A percentile compares a stretch with the other conserved stretches of the same genome.
Conservation (phyloP, 495 filamentous ascomycete species). For the Parathielavia appendiculata region DNA sequence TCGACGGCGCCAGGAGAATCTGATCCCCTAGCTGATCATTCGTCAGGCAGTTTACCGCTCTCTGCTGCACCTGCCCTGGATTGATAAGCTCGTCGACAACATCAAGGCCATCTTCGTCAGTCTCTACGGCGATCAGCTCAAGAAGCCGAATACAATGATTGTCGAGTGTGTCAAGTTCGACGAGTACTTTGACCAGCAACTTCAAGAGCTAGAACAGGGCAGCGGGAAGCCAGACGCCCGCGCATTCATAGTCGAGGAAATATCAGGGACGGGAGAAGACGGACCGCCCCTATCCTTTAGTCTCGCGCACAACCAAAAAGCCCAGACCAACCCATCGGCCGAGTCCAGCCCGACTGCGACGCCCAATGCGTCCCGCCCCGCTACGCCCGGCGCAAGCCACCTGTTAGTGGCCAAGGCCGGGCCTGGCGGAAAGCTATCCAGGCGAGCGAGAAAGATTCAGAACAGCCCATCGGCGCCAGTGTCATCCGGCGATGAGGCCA, state of each 20-base stretch:
- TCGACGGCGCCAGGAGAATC: neutral
- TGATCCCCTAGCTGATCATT: constrained; percentile 1
- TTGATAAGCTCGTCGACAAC: constrained; percentile 93
- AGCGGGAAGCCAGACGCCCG: constrained; percentile 30
- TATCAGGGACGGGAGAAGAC: constrained; percentile 34
- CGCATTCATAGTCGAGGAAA: constrained; percentile 40
- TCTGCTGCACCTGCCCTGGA: constrained; percentile 89
- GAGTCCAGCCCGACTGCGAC: constrained; percentile 62
- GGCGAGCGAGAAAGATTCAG: constrained; percentile 74
- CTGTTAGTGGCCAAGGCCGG: constrained; percentile 67
- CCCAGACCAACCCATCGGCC: constrained; percentile 37
- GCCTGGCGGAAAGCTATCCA: constrained; percentile 67
- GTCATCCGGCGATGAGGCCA: constrained; percentile 78
- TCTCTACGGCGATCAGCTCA: constrained; percentile 82
- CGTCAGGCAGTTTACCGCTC: constrained; percentile 91
- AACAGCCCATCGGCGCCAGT: constrained; percentile 56
- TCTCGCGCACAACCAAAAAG: constrained; percentile 34
- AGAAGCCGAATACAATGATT: constrained; percentile 68
- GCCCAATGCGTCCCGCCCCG: constrained; percentile 74
- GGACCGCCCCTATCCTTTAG: constrained; percentile 44
- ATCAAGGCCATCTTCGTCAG: constrained; percentile 84
- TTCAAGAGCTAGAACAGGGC: constrained; percentile 69
- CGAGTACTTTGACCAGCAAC: constrained; percentile 88
- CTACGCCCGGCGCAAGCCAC: constrained; percentile 61
- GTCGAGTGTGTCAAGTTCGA: constrained; percentile 76